Evolutionary conservation across 257 asterid species (phyloP).

Genomic region (Petrea volubilis): DNA sequence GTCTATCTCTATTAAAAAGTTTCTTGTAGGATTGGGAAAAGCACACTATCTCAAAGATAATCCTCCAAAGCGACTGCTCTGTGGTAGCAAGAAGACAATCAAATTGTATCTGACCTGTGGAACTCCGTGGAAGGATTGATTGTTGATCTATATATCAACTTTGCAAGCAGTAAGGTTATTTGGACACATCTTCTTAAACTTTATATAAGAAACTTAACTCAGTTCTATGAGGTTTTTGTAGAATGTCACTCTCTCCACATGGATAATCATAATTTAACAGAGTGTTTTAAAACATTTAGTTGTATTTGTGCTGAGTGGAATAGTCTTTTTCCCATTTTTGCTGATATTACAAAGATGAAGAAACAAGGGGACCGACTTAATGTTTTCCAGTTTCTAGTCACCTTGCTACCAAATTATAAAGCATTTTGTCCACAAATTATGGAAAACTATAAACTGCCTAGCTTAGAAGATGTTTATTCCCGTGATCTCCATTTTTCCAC

Average conservation of each 20-base stretch:
- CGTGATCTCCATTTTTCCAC: neutral
- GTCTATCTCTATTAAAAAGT: too few species aligned
- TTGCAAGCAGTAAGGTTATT: neutral
- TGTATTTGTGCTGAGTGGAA: neutral
- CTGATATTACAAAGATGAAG: neutral
- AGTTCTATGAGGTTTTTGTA: neutral
- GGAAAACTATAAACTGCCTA: neutral
- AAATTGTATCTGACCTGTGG: neutral
- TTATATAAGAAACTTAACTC: neutral
- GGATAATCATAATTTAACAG: neutral
- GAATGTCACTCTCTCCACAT: neutral
- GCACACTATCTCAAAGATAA: too few species aligned
- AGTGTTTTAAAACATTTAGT: neutral
- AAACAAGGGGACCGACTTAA: neutral
- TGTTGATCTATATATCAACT: neutral
- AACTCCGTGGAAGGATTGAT: neutral
- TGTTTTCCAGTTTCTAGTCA: neutral
- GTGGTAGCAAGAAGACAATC: neutral
- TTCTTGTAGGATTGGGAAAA: too few species aligned
- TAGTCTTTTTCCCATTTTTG: neutral
- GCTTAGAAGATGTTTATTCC: neutral
- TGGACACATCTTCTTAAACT: neutral
- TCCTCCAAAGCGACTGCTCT: neutral
- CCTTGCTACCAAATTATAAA: too few species aligned
- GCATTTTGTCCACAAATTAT: neutral